Conservation (phyloP, 345 rosid species). For the Anastatica hierochuntica region DNA sequence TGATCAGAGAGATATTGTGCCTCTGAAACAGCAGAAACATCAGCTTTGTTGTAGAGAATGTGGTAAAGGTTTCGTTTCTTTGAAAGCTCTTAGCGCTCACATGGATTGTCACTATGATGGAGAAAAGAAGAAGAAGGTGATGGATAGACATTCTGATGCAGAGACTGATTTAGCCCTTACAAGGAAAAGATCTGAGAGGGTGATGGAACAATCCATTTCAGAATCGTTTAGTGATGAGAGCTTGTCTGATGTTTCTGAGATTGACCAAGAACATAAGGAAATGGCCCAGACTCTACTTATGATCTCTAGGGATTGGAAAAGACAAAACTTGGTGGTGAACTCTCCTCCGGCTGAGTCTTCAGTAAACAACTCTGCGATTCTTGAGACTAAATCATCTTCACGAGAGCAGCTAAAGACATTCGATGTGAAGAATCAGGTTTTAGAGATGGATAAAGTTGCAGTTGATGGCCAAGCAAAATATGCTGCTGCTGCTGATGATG, state of each 20-base stretch:
- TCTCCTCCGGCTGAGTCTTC: too few species aligned
- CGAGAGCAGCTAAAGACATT: conserved; percentile 21
- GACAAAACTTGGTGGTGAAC: conserved; percentile 18
- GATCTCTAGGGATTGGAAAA: conserved; percentile 51
- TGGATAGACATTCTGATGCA: conserved; percentile 49
- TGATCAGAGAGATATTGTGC: conserved; percentile 26
- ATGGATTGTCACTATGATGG: conserved; percentile 54
- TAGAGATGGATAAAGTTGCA: conserved; percentile 2
- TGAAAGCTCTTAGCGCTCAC: conserved; percentile 69
- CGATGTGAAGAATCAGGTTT: conserved; percentile 21
- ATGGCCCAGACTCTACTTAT: conserved; percentile 55
- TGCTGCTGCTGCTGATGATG: conserved; percentile 14
- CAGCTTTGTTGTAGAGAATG: conserved; percentile 52
- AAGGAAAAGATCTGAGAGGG: conserved; percentile 50
- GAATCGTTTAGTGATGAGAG: conserved; percentile 19
- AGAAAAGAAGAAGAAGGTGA: conserved; percentile 24
- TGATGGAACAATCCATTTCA: too few species aligned
- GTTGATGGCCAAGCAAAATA: background rate
- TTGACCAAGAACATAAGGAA: conserved; percentile 49
- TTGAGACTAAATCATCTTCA: conserved; percentile 46
- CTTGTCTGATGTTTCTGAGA: conserved; percentile 35
- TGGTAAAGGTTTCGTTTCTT: conserved; percentile 57
- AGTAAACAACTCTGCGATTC: too few species aligned
- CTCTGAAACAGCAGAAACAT: background rate
- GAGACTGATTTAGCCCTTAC: conserved; percentile 40